Conservation (phyloP, 2,329 filamentous ascomycete species). For the Colletotrichum plurivorum region DNA sequence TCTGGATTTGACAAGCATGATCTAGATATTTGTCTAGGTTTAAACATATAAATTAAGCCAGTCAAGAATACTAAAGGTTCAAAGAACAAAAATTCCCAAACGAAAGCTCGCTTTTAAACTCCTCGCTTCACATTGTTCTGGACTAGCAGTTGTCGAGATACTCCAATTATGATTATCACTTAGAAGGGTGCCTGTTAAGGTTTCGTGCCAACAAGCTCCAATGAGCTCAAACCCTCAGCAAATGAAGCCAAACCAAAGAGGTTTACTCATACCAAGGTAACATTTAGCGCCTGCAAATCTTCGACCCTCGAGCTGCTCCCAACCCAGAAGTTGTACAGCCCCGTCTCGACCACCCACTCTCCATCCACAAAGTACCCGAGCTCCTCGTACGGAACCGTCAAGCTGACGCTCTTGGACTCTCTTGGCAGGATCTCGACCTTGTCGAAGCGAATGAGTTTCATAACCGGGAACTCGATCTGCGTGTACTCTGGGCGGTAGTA, state of each 20-base stretch:
- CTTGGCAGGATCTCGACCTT: slow-evolving; percentile 60
- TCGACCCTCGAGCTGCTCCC: slow-evolving; percentile 47
- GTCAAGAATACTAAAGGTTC: too few species aligned
- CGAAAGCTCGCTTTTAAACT: too few species aligned
- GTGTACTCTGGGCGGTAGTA: slow-evolving; percentile 60
- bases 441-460: slow-evolving; percentile 65
- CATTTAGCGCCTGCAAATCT: slow-evolving; percentile 17
- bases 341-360: slow-evolving; percentile 44
- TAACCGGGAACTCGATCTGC: slow-evolving; percentile 52
- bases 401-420: slow-evolving; percentile 53
- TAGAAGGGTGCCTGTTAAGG: too few species aligned
- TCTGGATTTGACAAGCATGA: too few species aligned
- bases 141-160: too few species aligned
- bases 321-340: slow-evolving; percentile 49
- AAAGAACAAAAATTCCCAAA: too few species aligned
- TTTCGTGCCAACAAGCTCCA: too few species aligned
- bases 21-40: too few species aligned
- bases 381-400: slow-evolving; percentile 45
- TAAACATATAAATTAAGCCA: too few species aligned
- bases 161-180: too few species aligned
- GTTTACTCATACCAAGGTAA: slow-evolving; percentile 9
- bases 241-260: background rate
- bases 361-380: slow-evolving; percentile 48
- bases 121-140: too few species aligned
- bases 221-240: too few species aligned